These are phyloP conservation scores for Volvox africanus DNA, from an alignment of 139 green algal species.

Conservation along the genomic window DNA sequence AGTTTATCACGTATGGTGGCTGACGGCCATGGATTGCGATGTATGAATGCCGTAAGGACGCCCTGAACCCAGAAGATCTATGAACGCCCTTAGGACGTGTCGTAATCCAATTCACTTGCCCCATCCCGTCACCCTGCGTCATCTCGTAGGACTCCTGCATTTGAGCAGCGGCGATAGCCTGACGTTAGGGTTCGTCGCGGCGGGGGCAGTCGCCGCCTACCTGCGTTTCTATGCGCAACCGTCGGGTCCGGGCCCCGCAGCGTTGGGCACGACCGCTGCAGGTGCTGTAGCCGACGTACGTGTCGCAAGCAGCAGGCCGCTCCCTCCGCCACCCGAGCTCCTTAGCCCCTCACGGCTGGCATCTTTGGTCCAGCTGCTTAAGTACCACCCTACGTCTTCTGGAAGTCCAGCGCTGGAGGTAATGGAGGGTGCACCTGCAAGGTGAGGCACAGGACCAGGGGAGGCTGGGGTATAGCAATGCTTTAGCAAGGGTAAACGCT, in stretches of 20 bases:
- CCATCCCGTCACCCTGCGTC: too few relatives aligned
- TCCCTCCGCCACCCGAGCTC: slow-evolving; percentile 63
- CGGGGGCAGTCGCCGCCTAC: slow-evolving; percentile 54
- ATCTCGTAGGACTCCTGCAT: slow-evolving; percentile 46
- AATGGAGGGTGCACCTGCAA: slow-evolving; percentile 63
- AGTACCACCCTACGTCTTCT: slow-evolving; percentile 39
- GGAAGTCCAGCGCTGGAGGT: slow-evolving; percentile 53
- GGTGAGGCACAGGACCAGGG: slow-evolving; percentile 16
- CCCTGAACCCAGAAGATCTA: too few relatives aligned
- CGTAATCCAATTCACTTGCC: too few relatives aligned
- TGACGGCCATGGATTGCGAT: too few relatives aligned
- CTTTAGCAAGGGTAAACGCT: too few relatives aligned
- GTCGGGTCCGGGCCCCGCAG: neutral
- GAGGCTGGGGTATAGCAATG: too few relatives aligned
- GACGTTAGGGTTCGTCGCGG: slow-evolving; percentile 52
- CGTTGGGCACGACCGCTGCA: neutral
- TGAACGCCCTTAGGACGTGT: too few relatives aligned
- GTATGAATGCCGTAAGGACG: too few relatives aligned
- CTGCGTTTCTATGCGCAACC: slow-evolving; percentile 57
- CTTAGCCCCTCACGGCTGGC: slow-evolving; percentile 53
- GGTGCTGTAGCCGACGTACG: neutral
- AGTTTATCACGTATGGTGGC: too few relatives aligned
- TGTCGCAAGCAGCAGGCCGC: neutral
- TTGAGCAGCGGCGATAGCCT: slow-evolving; percentile 49
- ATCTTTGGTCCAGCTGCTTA: slow-evolving; percentile 51